Evolutionary conservation across 2,329 filamentous ascomycete species (phyloP).

Genomic region (Oidium heveae): DNA sequence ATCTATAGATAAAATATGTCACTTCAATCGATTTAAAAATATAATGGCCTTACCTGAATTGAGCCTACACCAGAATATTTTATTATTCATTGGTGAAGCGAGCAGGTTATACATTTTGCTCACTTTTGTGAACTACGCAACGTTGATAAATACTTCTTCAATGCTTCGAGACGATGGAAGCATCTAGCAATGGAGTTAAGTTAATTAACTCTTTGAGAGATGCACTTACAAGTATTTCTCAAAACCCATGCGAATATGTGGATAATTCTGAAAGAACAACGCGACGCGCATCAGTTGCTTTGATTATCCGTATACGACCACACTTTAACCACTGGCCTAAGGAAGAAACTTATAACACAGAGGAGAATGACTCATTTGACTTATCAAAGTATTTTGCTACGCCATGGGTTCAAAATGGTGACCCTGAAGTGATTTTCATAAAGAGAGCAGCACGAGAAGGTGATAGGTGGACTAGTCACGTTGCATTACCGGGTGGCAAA

Average conservation of each 20-base stretch:
- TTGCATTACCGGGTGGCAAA: constrained; percentile 42
- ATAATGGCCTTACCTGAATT: too few relatives aligned
- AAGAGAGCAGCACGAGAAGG: constrained; percentile 38
- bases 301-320: constrained; percentile 36
- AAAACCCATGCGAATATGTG: constrained; percentile 21
- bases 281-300: constrained; percentile 24
- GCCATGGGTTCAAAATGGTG: constrained; percentile 37
- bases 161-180: too few relatives aligned
- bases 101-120: too few relatives aligned
- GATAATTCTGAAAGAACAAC: constrained; percentile 6
- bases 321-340: constrained; percentile 26
- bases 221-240: constrained; percentile 14
- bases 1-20: too few relatives aligned
- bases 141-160: too few relatives aligned
- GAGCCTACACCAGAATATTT: too few relatives aligned
- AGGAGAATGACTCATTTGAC: constrained; percentile 13
- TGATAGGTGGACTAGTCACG: constrained; percentile 44
- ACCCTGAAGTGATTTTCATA: constrained; percentile 46
- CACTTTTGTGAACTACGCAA: too few relatives aligned
- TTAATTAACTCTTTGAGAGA: constrained; percentile 12
- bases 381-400: constrained; percentile 34
- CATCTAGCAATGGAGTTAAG: neutral
- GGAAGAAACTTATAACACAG: constrained; percentile 3
- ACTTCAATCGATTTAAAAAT: too few relatives aligned
- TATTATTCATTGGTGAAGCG: too few relatives aligned